Percentiles rank a stretch among this genome's conserved stretches.
Evolutionary conservation across 1,284 basidiomycete genomes (phyloP).

Genomic region (Kalmanozyma brasiliensis): DNA sequence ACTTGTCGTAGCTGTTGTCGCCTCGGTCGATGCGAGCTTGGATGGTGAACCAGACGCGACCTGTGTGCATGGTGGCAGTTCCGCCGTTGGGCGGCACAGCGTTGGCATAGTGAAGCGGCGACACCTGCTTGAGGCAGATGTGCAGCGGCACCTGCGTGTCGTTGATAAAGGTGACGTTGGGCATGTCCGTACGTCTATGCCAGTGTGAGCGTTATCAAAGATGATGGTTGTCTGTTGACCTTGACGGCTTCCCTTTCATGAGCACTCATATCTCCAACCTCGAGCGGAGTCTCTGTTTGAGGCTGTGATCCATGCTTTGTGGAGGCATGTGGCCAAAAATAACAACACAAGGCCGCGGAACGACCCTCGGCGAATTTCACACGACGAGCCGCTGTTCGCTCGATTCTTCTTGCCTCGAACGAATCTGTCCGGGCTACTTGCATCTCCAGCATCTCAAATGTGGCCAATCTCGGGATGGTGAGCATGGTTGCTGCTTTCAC

Average conservation of each 20-base stretch:
- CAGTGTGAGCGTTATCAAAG: not conserved
- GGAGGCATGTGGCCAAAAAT: too few relatives aligned
- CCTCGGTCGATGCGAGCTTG: conserved; percentile 54
- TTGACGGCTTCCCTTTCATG: too few relatives aligned
- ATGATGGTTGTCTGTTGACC: not conserved
- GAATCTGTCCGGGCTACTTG: too few relatives aligned
- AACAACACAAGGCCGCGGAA: too few relatives aligned
- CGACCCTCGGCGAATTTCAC: too few relatives aligned
- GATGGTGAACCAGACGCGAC: conserved; percentile 60
- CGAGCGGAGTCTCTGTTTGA: too few relatives aligned
- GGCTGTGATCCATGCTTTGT: too few relatives aligned
- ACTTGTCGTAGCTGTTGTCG: conserved; percentile 54
- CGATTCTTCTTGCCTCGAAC: not conserved
- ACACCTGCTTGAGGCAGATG: conserved; percentile 57
- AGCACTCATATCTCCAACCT: too few relatives aligned
- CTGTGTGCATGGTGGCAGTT: conserved; percentile 42
- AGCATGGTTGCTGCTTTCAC: too few relatives aligned
- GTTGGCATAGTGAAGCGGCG: conserved; percentile 59
- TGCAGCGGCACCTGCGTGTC: conserved; percentile 58
- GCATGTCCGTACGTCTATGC: conserved; percentile 29
- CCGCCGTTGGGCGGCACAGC: conserved; percentile 47
- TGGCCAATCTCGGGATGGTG: too few relatives aligned
- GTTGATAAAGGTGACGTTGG: conserved; percentile 56
- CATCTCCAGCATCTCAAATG: too few relatives aligned
- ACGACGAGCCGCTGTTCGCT: too few relatives aligned